phyloP scores from a whole-genome alignment of 768 basidiomycete species.

The Strobilomyces dryophilus region DNA sequence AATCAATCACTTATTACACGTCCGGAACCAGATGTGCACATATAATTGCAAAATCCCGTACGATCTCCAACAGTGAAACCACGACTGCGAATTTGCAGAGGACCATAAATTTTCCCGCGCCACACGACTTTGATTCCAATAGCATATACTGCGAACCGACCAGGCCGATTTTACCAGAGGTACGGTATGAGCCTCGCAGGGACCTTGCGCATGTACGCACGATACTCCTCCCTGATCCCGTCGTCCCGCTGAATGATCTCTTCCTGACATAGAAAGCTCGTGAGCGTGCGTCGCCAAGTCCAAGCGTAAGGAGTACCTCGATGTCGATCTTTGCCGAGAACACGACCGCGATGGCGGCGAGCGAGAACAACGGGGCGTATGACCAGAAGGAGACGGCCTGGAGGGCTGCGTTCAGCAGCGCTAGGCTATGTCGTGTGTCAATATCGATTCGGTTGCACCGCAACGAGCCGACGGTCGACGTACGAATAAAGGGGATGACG shows the following conservation, averaged over 20 bases:
- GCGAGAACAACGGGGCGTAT: neutral
- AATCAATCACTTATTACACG: too few relatives aligned
- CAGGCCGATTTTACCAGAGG: conserved; percentile 3
- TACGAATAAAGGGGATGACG: conserved; percentile 7
- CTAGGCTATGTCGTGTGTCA: neutral
- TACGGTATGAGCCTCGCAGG: conserved; percentile 10
- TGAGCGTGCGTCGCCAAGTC: neutral
- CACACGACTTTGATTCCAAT: too few relatives aligned
- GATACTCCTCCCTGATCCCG: conserved; percentile 5
- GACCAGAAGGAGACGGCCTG: neutral
- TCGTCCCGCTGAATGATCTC: conserved; percentile 4
- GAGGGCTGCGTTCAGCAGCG: neutral
- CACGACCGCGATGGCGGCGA: neutral
- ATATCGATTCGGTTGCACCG: neutral
- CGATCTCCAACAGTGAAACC: too few relatives aligned
- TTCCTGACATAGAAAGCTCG: neutral
- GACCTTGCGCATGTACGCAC: conserved; percentile 9
- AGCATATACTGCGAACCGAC: neutral
- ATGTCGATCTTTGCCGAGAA: neutral
- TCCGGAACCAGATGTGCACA: too few relatives aligned
- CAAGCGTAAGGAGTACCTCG: too few relatives aligned
- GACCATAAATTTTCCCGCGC: too few relatives aligned
- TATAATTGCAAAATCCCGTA: too few relatives aligned
- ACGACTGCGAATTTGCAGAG: too few relatives aligned
- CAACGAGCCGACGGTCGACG: neutral